Percentiles rank a stretch among this genome's conserved stretches.
Conservation (phyloP, 2,329 filamentous ascomycete species). For the Eutypella sp. region DNA sequence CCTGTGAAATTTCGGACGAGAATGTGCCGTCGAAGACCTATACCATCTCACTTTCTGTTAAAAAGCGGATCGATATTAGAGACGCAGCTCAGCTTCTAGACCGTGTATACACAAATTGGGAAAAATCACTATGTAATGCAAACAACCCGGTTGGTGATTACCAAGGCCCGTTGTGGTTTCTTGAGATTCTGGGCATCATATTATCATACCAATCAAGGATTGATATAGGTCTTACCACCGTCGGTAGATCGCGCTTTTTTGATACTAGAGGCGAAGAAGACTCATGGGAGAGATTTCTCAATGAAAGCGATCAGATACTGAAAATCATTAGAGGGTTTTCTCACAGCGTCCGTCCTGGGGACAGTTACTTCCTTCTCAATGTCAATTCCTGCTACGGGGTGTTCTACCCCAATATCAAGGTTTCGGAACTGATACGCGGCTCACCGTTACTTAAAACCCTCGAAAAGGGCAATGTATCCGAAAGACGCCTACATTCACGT, state of each 20-base stretch:
- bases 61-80: not conserved
- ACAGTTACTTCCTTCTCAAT: not conserved
- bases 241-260: not conserved
- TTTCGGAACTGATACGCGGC: not conserved
- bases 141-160: not conserved
- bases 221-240: not conserved
- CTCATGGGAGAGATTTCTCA: not conserved
- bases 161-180: not conserved
- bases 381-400: not conserved
- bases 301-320: not conserved
- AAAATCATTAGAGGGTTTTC: not conserved
- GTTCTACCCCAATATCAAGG: not conserved
- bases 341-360: not conserved
- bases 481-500: not conserved
- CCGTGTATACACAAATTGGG: not conserved
- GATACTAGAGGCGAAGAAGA: not conserved
- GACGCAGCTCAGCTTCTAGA: not conserved
- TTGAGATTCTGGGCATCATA: not conserved
- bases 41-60: not conserved
- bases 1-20: not conserved
- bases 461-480: not conserved
- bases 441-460: not conserved
- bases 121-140: not conserved
- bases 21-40: not conserved
- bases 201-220: not conserved